Evolutionary conservation across 805 yeast species (phyloP), one percentile per base, ranked within the genome.

Genomic region (Candida namnaoensis): DNA sequence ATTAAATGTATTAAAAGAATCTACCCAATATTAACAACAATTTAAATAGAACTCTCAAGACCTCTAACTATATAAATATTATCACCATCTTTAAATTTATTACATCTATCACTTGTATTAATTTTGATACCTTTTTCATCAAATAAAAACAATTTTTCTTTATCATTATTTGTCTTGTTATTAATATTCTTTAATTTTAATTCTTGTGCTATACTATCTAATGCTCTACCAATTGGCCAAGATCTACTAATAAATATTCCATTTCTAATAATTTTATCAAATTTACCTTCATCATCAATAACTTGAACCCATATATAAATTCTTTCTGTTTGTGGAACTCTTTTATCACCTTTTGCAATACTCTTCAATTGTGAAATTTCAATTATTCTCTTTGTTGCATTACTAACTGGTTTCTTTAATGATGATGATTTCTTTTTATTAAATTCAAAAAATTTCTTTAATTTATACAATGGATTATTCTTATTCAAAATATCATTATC

Each of bases 201-300:
- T 26, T 38, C 36, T 2, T 34, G 12, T 1, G 59, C 52, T 5
- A 54, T 45, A 5, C 49, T 46, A 32, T 56, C 60, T 34, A 56
- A 40, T 0, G 47, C 58, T 35, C 60, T 41, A 1, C 60, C 60
- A 8, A 56, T 5, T 10, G 60, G 58, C 59, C 59, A 54, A 1
- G 36, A 42, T 9, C 59, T 41, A 1, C 54, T 50, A 3, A 56
- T 39, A 34, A 35, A 56, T 5, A 54, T 27, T 1, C 57, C 53
- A 12, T 47, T 40, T 34, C 44, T 47, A 7, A 43, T 43, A 5
- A 41, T 43, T 37, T 45, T 47, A 24, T 53, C 56, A n/a, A 47
- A 45, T 23, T 46, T 46, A 33, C 48, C 45, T 37, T 50, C 50
- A 10, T 49, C 50, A 36, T 54, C 60, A 7, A 56, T 36, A 1